Evolutionary conservation across 257 asterid genomes (phyloP), one percentile per base, ranked within the genome.

Genomic region (Petunia secreta): DNA sequence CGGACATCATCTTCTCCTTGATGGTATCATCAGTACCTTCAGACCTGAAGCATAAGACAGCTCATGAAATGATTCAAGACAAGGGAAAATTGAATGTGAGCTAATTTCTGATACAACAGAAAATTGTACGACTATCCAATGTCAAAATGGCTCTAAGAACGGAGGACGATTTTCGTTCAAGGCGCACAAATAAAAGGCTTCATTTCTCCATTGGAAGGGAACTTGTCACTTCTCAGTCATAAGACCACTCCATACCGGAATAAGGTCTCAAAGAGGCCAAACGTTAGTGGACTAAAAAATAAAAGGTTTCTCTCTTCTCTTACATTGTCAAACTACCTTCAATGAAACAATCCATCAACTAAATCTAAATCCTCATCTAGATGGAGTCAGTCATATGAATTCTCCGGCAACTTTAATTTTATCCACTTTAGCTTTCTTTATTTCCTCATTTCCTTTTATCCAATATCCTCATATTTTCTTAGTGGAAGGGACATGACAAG

Each of bases 11-110:
- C 76, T 86, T 87, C 60, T 87, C 92, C 85, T 85, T 82, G 59
- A 87, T 83, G 75, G 75, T 85, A 58, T 8, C 75, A 67, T 84
- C 63, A 62, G 9, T 63, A 34, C 85, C 92, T 79, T 86, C 92
- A 87, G 88, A 87, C 92, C 99, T 95, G 90, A 79, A 82, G 81
- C 81, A 63, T 58, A 48, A 8, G 36, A 81, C 37, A 59, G 64
- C 46, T 73, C 78, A 73, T 73, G 62, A 48, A 50, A 73, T 6
- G 44, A 73, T 50, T 50, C 4, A 73, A 36, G 25, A 50, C 0
- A 8, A 50, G 43, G 13, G 50, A 46, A 50, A 5, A 15, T 44
- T 46, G 2, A 48, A n/a, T 10, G 13, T 48, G 34, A 73, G 78
- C 13, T 16, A 7, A 11, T 50, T 50, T 50, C 62, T 34, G 78